phyloP scores from a whole-genome alignment of 768 basidiomycete species.

The Suillus weaverae region DNA sequence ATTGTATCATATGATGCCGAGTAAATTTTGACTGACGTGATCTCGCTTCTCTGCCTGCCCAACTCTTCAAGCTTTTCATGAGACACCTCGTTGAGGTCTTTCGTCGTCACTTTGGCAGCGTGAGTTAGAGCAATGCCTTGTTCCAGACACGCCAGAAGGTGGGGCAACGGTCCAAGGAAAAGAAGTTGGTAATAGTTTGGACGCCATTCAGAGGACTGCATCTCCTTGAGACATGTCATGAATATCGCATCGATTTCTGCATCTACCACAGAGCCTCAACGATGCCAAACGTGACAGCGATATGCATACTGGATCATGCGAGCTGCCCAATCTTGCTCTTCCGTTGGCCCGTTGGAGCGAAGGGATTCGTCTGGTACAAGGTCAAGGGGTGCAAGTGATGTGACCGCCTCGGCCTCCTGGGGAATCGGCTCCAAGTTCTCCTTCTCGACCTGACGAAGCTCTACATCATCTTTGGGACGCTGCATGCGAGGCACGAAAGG shows the following conservation, averaged over 20 bases:
- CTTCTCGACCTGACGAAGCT: neutral
- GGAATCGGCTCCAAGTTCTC: neutral
- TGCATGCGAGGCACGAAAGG: conserved; percentile 16
- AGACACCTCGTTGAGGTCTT: conserved; percentile 21
- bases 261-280: neutral
- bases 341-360: conserved; percentile 20
- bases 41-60: conserved; percentile 23
- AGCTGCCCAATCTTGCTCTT: conserved; percentile 27
- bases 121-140: conserved; percentile 23
- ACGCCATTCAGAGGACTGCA: conserved; percentile 29
- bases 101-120: conserved; percentile 33
- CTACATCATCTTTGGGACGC: neutral
- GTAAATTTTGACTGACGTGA: conserved; percentile 32
- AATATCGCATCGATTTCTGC: conserved; percentile 28
- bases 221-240: conserved; percentile 27
- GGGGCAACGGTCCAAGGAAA: conserved; percentile 40
- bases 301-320: conserved; percentile 22
- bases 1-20: neutral
- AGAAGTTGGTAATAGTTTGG: conserved; percentile 34
- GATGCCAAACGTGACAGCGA: conserved; percentile 8
- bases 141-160: conserved; percentile 42
- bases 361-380: conserved; percentile 15
- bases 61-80: conserved; percentile 39
- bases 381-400: neutral
- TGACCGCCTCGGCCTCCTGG: neutral